Percentiles rank a stretch among this genome's conserved stretches.
These are phyloP conservation scores for Trichopus zeylanicus DNA, from an alignment of 116 monocot genomes.

Conservation along the genomic window DNA sequence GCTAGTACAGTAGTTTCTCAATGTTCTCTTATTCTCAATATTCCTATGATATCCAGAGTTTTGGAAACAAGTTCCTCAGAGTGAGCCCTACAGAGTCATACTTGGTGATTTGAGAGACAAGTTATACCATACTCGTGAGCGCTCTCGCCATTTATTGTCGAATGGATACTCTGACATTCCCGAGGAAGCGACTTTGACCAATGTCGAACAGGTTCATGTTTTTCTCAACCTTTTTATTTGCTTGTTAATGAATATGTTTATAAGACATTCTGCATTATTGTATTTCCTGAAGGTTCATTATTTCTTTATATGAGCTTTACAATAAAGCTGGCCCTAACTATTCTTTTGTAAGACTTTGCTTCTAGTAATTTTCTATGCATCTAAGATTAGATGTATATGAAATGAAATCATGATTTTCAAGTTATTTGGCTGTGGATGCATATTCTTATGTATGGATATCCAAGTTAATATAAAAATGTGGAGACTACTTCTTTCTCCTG, in stretches of 20 bases:
- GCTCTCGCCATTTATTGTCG: conserved; percentile 69
- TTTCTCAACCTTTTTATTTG: neutral
- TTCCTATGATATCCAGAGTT: conserved; percentile 48
- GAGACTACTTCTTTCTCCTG: neutral
- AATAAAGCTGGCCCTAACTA: neutral
- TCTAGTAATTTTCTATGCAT: no score
- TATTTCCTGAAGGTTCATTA: neutral
- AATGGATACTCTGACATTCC: conserved; percentile 80
- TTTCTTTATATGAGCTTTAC: neutral
- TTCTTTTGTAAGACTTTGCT: no score
- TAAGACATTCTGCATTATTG: neutral
- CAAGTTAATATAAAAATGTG: neutral
- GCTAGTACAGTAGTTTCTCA: no score
- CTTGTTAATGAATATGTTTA: neutral
- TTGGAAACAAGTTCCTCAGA: conserved; percentile 89
- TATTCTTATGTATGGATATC: neutral
- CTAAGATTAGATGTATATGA: no score
- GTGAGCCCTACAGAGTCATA: conserved; percentile 95
- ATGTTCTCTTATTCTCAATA: no score
- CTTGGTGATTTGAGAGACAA: conserved; percentile 89
- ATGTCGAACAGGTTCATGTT: conserved; percentile 70
- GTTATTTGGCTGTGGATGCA: neutral
- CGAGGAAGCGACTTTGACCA: conserved; percentile 60
- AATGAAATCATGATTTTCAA: neutral
- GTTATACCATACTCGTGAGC: conserved; percentile 76